Base-by-base conservation (phyloP, 2,329 filamentous ascomycete species). In the Neopestalotiopsis sp. region DNA sequence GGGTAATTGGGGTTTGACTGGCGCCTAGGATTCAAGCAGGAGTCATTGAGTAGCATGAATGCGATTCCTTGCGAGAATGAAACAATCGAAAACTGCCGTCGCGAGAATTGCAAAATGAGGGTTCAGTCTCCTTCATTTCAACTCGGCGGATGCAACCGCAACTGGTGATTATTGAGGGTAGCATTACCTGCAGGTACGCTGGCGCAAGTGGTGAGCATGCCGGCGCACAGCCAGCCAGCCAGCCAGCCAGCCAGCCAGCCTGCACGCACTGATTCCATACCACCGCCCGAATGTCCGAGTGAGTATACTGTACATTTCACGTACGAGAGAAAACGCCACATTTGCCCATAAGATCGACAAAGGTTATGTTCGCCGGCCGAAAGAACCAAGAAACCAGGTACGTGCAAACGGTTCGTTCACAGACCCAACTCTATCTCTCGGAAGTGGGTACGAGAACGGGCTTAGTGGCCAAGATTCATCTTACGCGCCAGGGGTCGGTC, bases 131-230 rank as follows among this genome's bases (percentile, higher is more conserved):
- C 32, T n/a, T 13, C 1, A 38, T 17, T 7, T 34, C 57, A 3
- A 30, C 13, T 12, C n/a, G 30, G 30, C 14, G 45, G 57, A 28
- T 59, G 24, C 24, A 32, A 30, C 57, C 20, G 24, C 14, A n/a
- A 24, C 30, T 2, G 57, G 24, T 59, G 20, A 24, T 56, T 56
- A 56, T 14, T 61, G 59, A 40, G 59, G 59, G 59, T 61, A 17
- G 30, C 59, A 61, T 61, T 61, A 34, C 59, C 24, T 61, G 59
- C 59, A 61, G 59, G 59, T 34, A 61, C 59, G n/a, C 59, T n/a
- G 34, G 28, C 17, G 59, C 30, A 14, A 61, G 59, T 17, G 59
- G 14, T 59, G 24, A 34, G 24, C 20, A 56, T 56, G 57, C n/a
- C n/a, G n/a, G 13, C 6, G 57, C 6, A 3, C 13, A 17, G 20